Percentiles rank a stretch among this genome's conserved stretches.
Evolutionary conservation across 1,284 basidiomycete species (phyloP).

Genomic region (Agroathelia rolfsii): DNA sequence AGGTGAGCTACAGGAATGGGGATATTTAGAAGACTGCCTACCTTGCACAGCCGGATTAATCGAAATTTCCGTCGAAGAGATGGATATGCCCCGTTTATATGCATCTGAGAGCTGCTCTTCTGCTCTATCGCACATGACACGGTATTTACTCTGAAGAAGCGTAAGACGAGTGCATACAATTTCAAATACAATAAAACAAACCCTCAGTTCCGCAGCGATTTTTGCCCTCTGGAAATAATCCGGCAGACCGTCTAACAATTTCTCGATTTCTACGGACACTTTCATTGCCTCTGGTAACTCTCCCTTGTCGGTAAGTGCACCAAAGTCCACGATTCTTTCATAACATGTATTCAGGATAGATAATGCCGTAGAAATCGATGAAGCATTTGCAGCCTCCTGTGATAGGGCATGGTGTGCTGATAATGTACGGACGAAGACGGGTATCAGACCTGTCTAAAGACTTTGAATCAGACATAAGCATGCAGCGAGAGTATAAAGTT

Average conservation of each 20-base stretch:
- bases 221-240: conserved; percentile 38
- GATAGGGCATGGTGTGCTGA: conserved; percentile 47
- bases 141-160: conserved; percentile 37
- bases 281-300: conserved; percentile 50
- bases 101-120: conserved; percentile 68
- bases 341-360: conserved; percentile 43
- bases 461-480: conserved; percentile 9
- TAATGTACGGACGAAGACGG: conserved; percentile 41
- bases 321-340: conserved; percentile 31
- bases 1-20: conserved; percentile 6
- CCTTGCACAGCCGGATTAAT: conserved; percentile 49
- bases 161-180: conserved; percentile 8
- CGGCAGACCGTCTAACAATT: conserved; percentile 38
- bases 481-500: conserved; percentile 3
- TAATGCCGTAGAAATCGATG: conserved; percentile 37
- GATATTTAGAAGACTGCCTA: conserved; percentile 18
- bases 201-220: conserved; percentile 49
- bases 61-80: conserved; percentile 37
- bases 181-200: conserved; percentile 16
- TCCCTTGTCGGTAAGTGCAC: conserved; percentile 39
- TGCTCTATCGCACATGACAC: conserved; percentile 42
- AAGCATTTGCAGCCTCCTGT: conserved; percentile 47
- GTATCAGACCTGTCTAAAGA: conserved; percentile 41
- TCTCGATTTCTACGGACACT: conserved; percentile 30
- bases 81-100: conserved; percentile 44